phyloP scores from a whole-genome alignment of 75 land plant species.

The Pinus tabuliformis region DNA sequence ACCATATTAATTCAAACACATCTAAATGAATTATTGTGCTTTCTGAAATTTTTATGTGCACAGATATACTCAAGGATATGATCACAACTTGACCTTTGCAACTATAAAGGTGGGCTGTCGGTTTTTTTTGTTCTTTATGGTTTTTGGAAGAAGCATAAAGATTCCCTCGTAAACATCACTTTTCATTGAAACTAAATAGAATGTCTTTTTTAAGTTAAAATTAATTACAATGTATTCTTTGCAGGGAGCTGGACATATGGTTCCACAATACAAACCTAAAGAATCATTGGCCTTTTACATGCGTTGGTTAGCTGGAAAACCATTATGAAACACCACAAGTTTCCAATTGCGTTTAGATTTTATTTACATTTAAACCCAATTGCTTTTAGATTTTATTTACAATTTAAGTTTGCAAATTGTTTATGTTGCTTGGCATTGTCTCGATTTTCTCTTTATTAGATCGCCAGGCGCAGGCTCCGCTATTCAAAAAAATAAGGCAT shows the following conservation, averaged over 20 bases:
- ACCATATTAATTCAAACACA: background rate
- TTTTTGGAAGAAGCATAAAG: background rate
- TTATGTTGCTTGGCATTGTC: background rate
- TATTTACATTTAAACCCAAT: background rate
- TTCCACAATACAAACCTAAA: slow-evolving; percentile 84
- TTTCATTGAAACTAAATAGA: too few relatives aligned
- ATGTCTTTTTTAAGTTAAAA: background rate
- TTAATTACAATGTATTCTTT: background rate
- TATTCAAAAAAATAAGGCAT: background rate
- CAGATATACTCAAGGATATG: slow-evolving; percentile 68
- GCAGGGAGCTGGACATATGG: slow-evolving; percentile 92
- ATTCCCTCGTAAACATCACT: too few relatives aligned
- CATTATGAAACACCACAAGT: slow-evolving; percentile 14
- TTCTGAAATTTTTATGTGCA: background rate
- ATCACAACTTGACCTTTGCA: slow-evolving; percentile 65
- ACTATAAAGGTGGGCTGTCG: slow-evolving; percentile 63
- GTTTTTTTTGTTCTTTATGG: background rate
- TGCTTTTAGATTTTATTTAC: background rate
- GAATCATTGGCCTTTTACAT: slow-evolving; percentile 68
- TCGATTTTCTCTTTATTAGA: background rate
- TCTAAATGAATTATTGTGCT: background rate
- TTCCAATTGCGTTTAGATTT: background rate
- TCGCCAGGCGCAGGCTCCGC: background rate
- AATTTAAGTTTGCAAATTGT: background rate
- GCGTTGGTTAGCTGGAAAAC: slow-evolving; percentile 51